Evolutionary conservation across 1,284 basidiomycete genomes (phyloP).

Genomic region (Ceratobasidium papillatum): DNA sequence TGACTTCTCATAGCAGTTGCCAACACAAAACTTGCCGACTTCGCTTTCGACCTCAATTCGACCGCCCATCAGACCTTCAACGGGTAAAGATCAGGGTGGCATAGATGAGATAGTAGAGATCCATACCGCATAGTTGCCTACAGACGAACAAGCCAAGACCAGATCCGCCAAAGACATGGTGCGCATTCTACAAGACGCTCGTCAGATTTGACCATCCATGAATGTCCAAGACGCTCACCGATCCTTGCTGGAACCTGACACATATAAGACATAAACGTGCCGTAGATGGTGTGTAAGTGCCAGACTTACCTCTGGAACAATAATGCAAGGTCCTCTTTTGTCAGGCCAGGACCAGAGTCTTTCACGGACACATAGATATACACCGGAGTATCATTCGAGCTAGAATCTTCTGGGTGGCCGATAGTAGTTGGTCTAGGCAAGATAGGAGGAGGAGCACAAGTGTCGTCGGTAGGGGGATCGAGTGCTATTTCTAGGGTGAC

Average conservation of each 20-base stretch:
- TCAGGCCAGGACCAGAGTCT: slow-evolving; percentile 49
- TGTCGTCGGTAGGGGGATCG: slow-evolving; percentile 41
- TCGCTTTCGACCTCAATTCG: slow-evolving; percentile 47
- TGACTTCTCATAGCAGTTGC: no score
- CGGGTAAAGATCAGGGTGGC: not conserved
- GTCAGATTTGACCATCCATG: no score
- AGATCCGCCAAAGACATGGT: no score
- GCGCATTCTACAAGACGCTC: no score
- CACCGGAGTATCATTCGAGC: slow-evolving; percentile 17
- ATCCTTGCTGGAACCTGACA: no score
- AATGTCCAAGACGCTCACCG: no score
- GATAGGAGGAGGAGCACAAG: slow-evolving; percentile 23
- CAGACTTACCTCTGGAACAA: no score
- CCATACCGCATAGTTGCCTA: slow-evolving; percentile 47
- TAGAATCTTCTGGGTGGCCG: not conserved
- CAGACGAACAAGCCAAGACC: slow-evolving; percentile 50
- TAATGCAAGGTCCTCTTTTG: no score
- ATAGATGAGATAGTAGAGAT: no score
- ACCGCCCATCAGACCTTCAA: slow-evolving; percentile 48
- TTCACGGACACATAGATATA: slow-evolving; percentile 47
- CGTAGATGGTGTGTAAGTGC: no score
- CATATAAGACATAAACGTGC: no score
- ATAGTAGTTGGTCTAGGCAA: not conserved
- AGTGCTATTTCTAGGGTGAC: slow-evolving; percentile 47
- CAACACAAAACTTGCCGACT: slow-evolving; percentile 17